A percentile compares a stretch with the other conserved stretches of the same genome.
Conservation (phyloP, 2,329 filamentous ascomycete species). For the Balansia obtecta region DNA sequence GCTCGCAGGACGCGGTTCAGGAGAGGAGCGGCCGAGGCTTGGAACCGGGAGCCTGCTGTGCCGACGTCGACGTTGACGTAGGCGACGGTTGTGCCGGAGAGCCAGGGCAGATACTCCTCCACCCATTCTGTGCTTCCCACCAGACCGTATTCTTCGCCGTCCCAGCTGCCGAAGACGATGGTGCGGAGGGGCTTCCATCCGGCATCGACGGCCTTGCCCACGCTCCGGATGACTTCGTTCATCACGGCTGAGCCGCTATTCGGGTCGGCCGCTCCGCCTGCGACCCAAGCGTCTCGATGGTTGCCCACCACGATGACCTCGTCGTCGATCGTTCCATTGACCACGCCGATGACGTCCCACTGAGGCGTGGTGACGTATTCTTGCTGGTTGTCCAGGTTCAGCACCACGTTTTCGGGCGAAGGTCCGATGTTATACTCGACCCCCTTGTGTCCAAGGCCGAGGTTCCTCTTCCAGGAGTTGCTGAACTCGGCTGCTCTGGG, state of each 20-base stretch:
- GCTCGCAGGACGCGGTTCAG: constrained; percentile 62
- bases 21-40: constrained; percentile 57
- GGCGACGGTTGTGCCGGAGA: constrained; percentile 58
- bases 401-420: constrained; percentile 55
- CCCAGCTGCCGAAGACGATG: constrained; percentile 79
- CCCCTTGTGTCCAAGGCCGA: constrained; percentile 66
- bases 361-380: constrained; percentile 70
- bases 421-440: constrained; percentile 80
- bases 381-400: constrained; percentile 69
- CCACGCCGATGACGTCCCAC: constrained; percentile 86
- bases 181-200: constrained; percentile 59
- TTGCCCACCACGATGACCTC: constrained; percentile 89
- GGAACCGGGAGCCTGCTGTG: constrained; percentile 51
- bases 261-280: constrained; percentile 71
- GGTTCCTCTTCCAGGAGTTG: constrained; percentile 54
- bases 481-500: constrained; percentile 65
- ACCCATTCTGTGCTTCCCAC: constrained; percentile 89
- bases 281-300: constrained; percentile 82
- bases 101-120: constrained; percentile 77
- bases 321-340: constrained; percentile 75
- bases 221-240: constrained; percentile 66
- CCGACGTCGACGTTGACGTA: constrained; percentile 82
- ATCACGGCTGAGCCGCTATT: constrained; percentile 71
- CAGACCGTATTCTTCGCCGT: constrained; percentile 75
- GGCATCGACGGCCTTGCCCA: constrained; percentile 55